phyloP scores from a whole-genome alignment of 371 early-diverging fungal species.

The Apophysomyces trapeziformis region DNA sequence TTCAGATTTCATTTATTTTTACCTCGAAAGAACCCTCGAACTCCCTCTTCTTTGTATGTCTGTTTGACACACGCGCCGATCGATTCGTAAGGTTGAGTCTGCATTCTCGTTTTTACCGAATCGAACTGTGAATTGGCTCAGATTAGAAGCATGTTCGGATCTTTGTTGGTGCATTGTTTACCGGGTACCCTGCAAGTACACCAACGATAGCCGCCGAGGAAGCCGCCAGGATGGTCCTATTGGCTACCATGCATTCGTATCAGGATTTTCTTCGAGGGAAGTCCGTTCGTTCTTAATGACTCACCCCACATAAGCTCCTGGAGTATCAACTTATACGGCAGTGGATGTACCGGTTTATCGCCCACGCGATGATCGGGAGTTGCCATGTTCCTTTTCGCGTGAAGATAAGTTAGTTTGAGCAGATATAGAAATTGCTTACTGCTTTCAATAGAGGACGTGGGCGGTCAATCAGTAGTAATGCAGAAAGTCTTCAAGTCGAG shows the following conservation, averaged over 20 bases:
- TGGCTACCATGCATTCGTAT: conserved; percentile 33
- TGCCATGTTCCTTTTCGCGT: conserved; percentile 1
- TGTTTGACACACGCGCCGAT: conserved; percentile 68
- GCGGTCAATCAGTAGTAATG: too few species aligned
- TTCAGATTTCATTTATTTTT: neutral
- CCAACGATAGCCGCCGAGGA: conserved; percentile 66
- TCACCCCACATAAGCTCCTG: conserved; percentile 29
- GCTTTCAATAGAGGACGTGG: neutral
- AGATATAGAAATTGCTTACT: neutral
- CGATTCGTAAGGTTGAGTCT: conserved; percentile 75
- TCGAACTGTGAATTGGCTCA: conserved; percentile 55
- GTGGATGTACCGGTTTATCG: conserved; percentile 24
- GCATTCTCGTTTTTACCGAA: conserved; percentile 83
- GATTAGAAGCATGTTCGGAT: neutral
- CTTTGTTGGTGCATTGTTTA: conserved; percentile 17
- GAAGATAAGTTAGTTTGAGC: neutral
- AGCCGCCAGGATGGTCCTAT: conserved; percentile 65
- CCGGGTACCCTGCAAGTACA: conserved; percentile 64
- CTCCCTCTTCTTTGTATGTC: conserved; percentile 73
- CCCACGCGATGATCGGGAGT: conserved; percentile 11
- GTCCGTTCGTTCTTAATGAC: neutral
- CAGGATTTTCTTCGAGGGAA: neutral
- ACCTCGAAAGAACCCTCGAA: conserved; percentile 78
- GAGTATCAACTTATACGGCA: conserved; percentile 24
- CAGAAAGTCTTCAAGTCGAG: too few species aligned